Percentiles rank a stretch among this genome's conserved stretches.
These are phyloP conservation scores for Exutisphaerella laricina DNA, from an alignment of 2,329 filamentous ascomycete species.

Conservation along the genomic window DNA sequence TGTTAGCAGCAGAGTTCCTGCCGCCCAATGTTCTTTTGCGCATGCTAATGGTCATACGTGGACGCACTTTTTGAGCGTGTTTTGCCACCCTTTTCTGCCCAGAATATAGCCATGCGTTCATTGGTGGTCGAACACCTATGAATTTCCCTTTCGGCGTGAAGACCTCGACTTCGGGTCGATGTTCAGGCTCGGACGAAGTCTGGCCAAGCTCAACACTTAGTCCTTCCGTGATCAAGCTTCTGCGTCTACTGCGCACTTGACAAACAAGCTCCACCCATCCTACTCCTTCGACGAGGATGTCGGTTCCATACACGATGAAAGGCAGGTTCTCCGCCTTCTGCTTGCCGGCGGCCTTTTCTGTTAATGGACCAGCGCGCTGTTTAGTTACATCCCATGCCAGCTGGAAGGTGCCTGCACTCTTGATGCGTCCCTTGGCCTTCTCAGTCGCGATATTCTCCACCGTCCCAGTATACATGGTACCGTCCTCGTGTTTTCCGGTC, in stretches of 20 bases:
- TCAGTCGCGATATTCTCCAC: constrained; percentile 57
- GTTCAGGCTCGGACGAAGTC: constrained; percentile 15
- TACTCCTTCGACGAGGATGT: constrained; percentile 84
- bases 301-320: constrained; percentile 71
- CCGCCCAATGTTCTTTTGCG: constrained; percentile 23
- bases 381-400: constrained; percentile 80
- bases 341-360: constrained; percentile 54
- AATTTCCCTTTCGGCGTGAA: constrained; percentile 81
- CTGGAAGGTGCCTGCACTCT: constrained; percentile 66
- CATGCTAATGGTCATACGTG: constrained; percentile 57
- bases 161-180: constrained; percentile 69
- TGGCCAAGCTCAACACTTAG: constrained; percentile 18
- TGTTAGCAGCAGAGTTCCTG: constrained; percentile 6
- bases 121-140: constrained; percentile 59
- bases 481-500: constrained; percentile 36
- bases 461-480: constrained; percentile 51
- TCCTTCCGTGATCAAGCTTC: constrained; percentile 20
- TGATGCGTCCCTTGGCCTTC: constrained; percentile 31
- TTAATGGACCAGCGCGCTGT: constrained; percentile 67
- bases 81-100: constrained; percentile 50
- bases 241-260: constrained; percentile 57
- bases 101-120: constrained; percentile 63
- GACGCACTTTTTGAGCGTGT: constrained; percentile 51
- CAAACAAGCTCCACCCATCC: constrained; percentile 88
- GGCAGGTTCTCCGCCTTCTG: constrained; percentile 64